phyloP scores from a whole-genome alignment of 2,329 filamentous ascomycete genomes.

The Cladobotryum mycophilum region DNA sequence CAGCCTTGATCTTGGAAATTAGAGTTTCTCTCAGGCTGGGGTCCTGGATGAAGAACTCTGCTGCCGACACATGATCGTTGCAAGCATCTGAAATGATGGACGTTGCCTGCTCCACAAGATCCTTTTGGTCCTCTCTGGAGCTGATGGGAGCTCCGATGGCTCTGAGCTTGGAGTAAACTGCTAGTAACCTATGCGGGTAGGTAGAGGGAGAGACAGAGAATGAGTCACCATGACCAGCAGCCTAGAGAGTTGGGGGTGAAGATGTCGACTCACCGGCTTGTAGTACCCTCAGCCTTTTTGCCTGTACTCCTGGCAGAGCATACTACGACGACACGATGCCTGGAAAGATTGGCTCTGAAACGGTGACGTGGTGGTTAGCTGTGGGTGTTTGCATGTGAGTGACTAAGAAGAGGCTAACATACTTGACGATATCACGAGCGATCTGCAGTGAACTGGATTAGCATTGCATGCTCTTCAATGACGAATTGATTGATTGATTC shows the following conservation, averaged over 20 bases:
- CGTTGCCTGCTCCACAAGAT: slow-evolving; percentile 59
- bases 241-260: background rate
- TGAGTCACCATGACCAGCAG: background rate
- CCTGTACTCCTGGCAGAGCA: slow-evolving; percentile 93
- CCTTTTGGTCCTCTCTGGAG: slow-evolving; percentile 45
- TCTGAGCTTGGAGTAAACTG: slow-evolving; percentile 53
- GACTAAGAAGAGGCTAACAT: slow-evolving; percentile 15
- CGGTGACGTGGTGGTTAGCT: background rate
- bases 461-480: background rate
- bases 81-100: slow-evolving; percentile 75
- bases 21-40: slow-evolving; percentile 52
- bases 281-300: slow-evolving; percentile 91
- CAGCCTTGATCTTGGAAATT: slow-evolving; percentile 60
- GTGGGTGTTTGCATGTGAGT: background rate
- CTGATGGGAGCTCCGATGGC: slow-evolving; percentile 47
- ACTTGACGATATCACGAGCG: slow-evolving; percentile 39
- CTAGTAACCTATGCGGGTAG: slow-evolving; percentile 42
- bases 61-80: slow-evolving; percentile 72
- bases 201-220: too few relatives aligned
- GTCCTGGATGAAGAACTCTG: slow-evolving; percentile 55
- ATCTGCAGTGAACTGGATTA: slow-evolving; percentile 25
- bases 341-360: slow-evolving; percentile 43
- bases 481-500: background rate
- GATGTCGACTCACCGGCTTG: slow-evolving; percentile 66
- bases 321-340: slow-evolving; percentile 79